Evolutionary conservation across 2,329 filamentous ascomycete species (phyloP).

Genomic region (Dendrostoma leiphaemia): DNA sequence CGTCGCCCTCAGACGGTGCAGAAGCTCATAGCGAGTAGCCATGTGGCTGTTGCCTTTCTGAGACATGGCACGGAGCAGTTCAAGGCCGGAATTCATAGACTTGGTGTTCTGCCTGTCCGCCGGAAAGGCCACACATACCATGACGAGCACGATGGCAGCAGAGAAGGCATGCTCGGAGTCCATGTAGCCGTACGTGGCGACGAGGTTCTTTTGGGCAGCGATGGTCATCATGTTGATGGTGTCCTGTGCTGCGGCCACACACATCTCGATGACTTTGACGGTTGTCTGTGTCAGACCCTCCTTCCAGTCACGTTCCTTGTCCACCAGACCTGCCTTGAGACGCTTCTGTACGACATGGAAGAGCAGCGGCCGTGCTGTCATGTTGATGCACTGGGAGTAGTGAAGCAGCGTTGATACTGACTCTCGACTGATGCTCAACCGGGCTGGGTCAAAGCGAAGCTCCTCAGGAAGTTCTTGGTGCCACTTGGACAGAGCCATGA

Average conservation of each 20-base stretch:
- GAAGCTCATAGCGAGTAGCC: conserved; percentile 31
- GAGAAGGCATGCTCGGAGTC: conserved; percentile 56
- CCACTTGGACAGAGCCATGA: conserved; percentile 48
- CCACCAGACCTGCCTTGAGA: conserved; percentile 33
- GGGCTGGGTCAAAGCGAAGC: conserved; percentile 46
- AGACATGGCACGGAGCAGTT: conserved; percentile 48
- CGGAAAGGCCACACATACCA: conserved; percentile 53
- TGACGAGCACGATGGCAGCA: conserved; percentile 51
- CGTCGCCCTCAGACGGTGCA: conserved; percentile 28
- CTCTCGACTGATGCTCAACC: conserved; percentile 45
- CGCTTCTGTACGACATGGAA: conserved; percentile 52
- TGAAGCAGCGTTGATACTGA: conserved; percentile 51
- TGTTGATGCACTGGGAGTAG: conserved; percentile 57
- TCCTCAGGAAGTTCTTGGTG: conserved; percentile 44
- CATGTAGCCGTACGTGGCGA: conserved; percentile 57
- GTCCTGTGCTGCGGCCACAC: conserved; percentile 47
- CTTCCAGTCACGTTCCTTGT: conserved; percentile 42
- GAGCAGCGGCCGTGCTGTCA: conserved; percentile 52
- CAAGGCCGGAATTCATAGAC: conserved; percentile 45
- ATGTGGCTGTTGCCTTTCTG: conserved; percentile 52
- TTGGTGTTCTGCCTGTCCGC: conserved; percentile 36
- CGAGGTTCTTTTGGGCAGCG: conserved; percentile 46
- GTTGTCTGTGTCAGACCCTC: conserved; percentile 46
- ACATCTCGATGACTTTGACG: conserved; percentile 50
- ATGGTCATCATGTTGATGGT: conserved; percentile 47